Conservation (phyloP, 768 basidiomycete species). For the Phallus indusiatus region DNA sequence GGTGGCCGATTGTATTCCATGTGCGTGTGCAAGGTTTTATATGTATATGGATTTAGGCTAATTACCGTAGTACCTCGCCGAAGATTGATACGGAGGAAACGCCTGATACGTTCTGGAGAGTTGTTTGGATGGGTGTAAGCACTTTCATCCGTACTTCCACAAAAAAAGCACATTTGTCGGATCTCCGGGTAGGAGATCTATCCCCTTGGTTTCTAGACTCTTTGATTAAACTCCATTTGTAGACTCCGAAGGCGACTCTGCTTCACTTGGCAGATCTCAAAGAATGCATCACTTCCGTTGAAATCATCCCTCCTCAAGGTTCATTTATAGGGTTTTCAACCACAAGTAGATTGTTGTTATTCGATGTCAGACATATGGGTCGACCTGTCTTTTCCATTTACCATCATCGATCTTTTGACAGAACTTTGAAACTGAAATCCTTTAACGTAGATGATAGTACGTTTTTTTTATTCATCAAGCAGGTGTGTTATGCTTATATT, state of each 20-base stretch:
- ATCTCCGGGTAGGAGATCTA: constrained; percentile 42
- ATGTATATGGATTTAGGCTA: too few species aligned
- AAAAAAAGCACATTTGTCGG: constrained; percentile 34
- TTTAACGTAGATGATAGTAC: constrained; percentile 26
- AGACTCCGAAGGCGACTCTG: constrained; percentile 20
- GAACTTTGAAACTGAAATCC: constrained; percentile 39
- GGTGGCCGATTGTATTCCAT: constrained; percentile 26
- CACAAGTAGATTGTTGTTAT: constrained; percentile 57
- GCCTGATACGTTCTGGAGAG: constrained; percentile 40
- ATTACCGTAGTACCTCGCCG: too few species aligned
- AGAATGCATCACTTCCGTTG: constrained; percentile 46
- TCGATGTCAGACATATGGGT: constrained; percentile 51
- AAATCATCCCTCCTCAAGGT: constrained; percentile 28
- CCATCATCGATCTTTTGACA: constrained; percentile 54
- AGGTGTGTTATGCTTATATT: background rate
- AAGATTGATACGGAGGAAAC: background rate
- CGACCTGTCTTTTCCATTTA: constrained; percentile 52
- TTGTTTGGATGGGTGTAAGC: constrained; percentile 29
- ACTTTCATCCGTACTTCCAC: constrained; percentile 40
- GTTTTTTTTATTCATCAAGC: background rate
- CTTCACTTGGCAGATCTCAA: constrained; percentile 4
- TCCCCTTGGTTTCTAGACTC: background rate
- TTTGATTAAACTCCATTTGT: constrained; percentile 7
- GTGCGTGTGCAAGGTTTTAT: constrained; percentile 26
- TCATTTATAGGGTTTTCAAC: constrained; percentile 45